Evolutionary conservation across 2,329 filamentous ascomycete genomes (phyloP).

Genomic region (Claviceps sp.): DNA sequence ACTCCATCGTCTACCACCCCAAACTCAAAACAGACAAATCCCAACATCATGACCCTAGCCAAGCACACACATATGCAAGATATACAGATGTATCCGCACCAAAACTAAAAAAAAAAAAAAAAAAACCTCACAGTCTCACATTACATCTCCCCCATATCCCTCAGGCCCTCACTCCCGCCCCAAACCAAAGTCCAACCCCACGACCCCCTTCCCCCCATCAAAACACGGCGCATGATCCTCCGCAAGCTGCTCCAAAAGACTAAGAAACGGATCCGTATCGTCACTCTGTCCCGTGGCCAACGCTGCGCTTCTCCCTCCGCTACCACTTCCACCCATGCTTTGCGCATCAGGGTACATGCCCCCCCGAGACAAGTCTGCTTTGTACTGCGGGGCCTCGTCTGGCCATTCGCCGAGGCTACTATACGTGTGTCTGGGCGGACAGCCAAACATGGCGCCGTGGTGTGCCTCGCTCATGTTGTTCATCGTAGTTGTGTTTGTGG

Average conservation of each 20-base stretch:
- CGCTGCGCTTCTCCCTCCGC: conserved; percentile 27
- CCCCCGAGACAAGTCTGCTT: conserved; percentile 10
- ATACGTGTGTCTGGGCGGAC: conserved; percentile 38
- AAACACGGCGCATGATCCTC: conserved; percentile 54
- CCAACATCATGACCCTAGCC: too few species aligned
- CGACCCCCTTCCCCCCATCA: conserved; percentile 43
- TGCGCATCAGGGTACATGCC: conserved; percentile 21
- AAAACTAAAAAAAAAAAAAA: too few species aligned
- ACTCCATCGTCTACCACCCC: too few species aligned
- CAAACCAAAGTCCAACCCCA: conserved; percentile 69
- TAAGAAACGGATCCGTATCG: conserved; percentile 73
- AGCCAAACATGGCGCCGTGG: conserved; percentile 49
- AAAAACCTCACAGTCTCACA: too few species aligned
- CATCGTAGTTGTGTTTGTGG: conserved; percentile 1
- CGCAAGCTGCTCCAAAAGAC: conserved; percentile 65
- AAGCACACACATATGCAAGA: background rate
- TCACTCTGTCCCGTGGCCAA: conserved; percentile 35
- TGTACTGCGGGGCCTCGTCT: conserved; percentile 19
- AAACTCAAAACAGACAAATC: too few species aligned
- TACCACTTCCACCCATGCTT: conserved; percentile 22
- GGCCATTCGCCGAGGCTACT: conserved; percentile 32
- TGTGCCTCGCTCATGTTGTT: background rate
- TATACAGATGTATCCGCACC: background rate
- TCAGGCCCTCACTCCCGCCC: background rate
- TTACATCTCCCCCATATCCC: background rate